These are phyloP conservation scores for Clarireedia homoeocarpa DNA, from an alignment of 2,329 filamentous ascomycete genomes.

Conservation along the genomic window DNA sequence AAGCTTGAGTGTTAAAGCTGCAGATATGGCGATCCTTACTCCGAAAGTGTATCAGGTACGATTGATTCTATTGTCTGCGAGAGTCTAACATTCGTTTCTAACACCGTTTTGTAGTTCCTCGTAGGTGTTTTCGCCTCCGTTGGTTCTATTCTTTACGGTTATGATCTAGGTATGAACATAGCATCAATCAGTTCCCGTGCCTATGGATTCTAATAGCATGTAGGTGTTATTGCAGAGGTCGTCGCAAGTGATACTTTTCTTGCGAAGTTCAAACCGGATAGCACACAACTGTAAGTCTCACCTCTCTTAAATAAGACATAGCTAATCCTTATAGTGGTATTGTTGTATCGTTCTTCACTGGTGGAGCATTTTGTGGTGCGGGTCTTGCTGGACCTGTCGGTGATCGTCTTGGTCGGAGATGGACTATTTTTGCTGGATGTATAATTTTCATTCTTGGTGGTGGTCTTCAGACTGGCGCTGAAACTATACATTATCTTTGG, in stretches of 20 bases:
- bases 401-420: constrained; percentile 59
- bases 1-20: neutral
- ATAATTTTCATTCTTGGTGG: constrained; percentile 67
- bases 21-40: constrained; percentile 24
- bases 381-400: constrained; percentile 43
- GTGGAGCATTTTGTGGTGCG: constrained; percentile 48
- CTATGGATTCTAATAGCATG: constrained; percentile 11
- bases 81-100: neutral
- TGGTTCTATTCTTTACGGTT: constrained; percentile 47
- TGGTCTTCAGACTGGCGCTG: constrained; percentile 62
- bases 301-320: neutral
- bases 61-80: neutral
- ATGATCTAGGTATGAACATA: constrained; percentile 44
- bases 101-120: constrained; percentile 24
- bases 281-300: constrained; percentile 22
- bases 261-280: constrained; percentile 31
- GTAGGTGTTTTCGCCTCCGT: constrained; percentile 44
- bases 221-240: constrained; percentile 21
- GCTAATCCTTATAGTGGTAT: constrained; percentile 45
- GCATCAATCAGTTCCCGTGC: neutral
- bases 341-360: constrained; percentile 72
- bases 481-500: constrained; percentile 52
- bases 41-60: constrained; percentile 30
- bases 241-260: constrained; percentile 41
- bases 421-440: constrained; percentile 65